These are phyloP conservation scores for Wickerhamiella lipophila DNA, from an alignment of 805 yeast genomes.

Conservation along the genomic window DNA sequence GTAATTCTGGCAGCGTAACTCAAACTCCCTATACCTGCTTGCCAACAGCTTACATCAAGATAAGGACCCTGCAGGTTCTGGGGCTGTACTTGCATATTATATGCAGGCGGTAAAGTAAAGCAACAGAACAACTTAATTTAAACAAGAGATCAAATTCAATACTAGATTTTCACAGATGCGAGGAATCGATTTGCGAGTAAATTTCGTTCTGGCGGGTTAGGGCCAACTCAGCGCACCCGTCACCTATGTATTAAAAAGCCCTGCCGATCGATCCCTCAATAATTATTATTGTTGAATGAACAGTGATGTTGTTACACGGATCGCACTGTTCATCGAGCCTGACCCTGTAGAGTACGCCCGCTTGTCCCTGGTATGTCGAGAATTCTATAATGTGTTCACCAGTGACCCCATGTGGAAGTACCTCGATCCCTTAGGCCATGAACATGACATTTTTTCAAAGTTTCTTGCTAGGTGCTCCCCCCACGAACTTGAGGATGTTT, in stretches of 20 bases:
- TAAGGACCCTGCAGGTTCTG: not conserved
- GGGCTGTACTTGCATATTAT: not conserved
- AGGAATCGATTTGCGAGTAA: not conserved
- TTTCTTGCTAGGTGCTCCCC: not conserved
- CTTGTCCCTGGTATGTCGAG: not conserved
- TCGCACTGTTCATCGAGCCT: not conserved
- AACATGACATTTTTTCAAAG: not conserved
- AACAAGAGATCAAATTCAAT: not conserved
- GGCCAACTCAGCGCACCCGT: conserved; percentile 2
- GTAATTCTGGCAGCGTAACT: not conserved
- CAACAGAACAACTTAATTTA: not conserved
- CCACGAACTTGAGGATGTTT: not conserved
- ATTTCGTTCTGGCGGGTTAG: not conserved
- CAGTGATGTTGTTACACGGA: not conserved
- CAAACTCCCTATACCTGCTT: not conserved
- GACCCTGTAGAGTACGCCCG: not conserved
- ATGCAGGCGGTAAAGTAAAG: not conserved
- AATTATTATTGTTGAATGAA: not conserved
- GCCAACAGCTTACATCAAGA: not conserved
- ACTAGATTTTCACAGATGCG: no score
- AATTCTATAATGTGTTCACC: not conserved
- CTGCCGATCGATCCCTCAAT: not conserved
- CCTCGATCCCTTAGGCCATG: not conserved
- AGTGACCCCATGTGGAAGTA: conserved; percentile 1
- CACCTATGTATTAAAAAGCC: not conserved